Base-by-base conservation (phyloP, 768 basidiomycete genomes). In the Pleurotus platypus region DNA sequence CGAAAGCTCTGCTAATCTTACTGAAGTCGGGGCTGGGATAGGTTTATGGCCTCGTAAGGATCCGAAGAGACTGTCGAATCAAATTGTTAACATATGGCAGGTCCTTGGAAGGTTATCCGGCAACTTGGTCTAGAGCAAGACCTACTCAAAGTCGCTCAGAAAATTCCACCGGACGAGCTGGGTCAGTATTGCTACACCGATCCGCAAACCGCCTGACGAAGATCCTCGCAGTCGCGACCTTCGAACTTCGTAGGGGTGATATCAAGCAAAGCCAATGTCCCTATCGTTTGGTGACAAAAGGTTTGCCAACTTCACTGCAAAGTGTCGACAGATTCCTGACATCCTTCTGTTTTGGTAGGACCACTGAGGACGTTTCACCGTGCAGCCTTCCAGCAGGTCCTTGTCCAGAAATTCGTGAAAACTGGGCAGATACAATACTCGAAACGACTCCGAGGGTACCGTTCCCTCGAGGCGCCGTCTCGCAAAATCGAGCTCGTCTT, bases 21-120 rank as follows among this genome's bases (percentile, higher is more conserved):
- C 75, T 22, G 84, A 85, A 66, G 42, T 84, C 22, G 85, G 85
- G n/a, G 84, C 83, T 15, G 85, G 85, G n/a, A 75, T 86, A 54
- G 81, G 80, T 3, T 63, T 85, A 7, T 84, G 75, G 61, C 73
- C 74, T 22, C 77, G 83, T 72, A 66, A 62, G 70, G 68, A 12
- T 49, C 48, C 47, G 66, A 4, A 30, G 30, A 26, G 24, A 39
- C 38, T 38, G 3, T 24, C 22, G 46, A 15, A 50, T 54, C 56
- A 22, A 43, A 46, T 46, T 20, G 20, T 18, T 39, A 55, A 57
- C 56, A 35, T 35, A 35, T 35, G 30, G 2, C 50, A 80, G 79
- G 79, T 9, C 69, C 79, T 56, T 82, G 80, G 80, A 74, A 76
- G 58, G 67, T 81, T 46, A 69, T 79, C n/a, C 67, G 65, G 56